These are phyloP conservation scores for Cardiospermum halicacabum DNA, from an alignment of 345 rosid genomes.

Conservation along the genomic window DNA sequence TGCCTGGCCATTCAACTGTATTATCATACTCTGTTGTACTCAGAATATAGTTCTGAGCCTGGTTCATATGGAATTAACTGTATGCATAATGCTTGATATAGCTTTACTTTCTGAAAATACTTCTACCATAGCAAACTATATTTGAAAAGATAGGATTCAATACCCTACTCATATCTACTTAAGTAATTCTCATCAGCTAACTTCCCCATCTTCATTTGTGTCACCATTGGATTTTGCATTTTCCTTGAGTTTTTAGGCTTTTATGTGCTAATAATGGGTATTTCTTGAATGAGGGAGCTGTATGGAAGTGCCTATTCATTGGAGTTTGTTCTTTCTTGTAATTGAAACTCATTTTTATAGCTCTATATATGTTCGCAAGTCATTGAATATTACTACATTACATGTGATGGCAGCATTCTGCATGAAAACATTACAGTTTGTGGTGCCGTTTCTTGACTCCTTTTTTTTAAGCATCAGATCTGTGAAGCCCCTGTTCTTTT, in stretches of 20 bases:
- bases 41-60: no score
- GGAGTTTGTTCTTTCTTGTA: background rate
- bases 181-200: background rate
- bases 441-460: slow-evolving; percentile 6
- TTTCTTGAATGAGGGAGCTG: background rate
- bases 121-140: no score
- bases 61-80: no score
- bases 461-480: slow-evolving; percentile 45
- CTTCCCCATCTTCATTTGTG: background rate
- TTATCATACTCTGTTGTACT: no score
- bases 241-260: background rate
- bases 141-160: no score
- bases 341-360: background rate
- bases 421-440: background rate
- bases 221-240: background rate
- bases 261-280: background rate
- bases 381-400: background rate
- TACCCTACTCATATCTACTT: background rate
- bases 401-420: background rate
- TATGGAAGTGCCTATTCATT: background rate
- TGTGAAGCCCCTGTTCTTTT: slow-evolving; percentile 88
- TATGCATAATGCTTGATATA: no score
- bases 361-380: background rate
- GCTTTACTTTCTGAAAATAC: no score
- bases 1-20: no score